Percentiles rank a stretch among this genome's conserved stretches.
phyloP scores from a whole-genome alignment of 192 early-diverging fungal species.

The Geosiphon pyriformis region DNA sequence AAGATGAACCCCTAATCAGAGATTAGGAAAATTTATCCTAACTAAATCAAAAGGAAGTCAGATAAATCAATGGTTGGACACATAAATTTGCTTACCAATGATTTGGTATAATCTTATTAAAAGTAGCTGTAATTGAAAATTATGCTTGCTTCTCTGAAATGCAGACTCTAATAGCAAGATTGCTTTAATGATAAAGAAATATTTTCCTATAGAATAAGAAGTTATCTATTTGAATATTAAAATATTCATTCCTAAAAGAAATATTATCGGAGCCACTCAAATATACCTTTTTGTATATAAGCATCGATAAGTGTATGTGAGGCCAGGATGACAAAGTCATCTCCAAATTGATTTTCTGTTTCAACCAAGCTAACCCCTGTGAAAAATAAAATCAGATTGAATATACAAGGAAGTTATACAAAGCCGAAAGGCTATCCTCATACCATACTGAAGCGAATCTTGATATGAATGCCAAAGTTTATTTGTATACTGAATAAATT shows the following conservation, averaged over 20 bases:
- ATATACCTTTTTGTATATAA: constrained; percentile 38
- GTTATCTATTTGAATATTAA: neutral
- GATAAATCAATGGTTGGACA: constrained; percentile 1
- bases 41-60: too few relatives aligned
- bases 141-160: constrained; percentile 66
- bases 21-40: neutral
- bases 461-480: constrained; percentile 38
- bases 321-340: constrained; percentile 68
- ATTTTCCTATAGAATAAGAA: constrained; percentile 24
- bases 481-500: constrained; percentile 28
- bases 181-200: constrained; percentile 41
- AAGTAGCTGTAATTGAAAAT: constrained; percentile 83
- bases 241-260: neutral
- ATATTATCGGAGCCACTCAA: neutral
- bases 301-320: constrained; percentile 52
- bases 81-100: constrained; percentile 47
- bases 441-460: constrained; percentile 45
- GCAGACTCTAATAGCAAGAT: constrained; percentile 71
- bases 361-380: constrained; percentile 52
- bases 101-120: constrained; percentile 76
- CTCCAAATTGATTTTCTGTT: constrained; percentile 73
- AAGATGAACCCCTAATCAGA: constrained; percentile 45
- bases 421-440: neutral
- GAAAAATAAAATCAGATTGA: constrained; percentile 5
- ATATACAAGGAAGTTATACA: neutral